Evolutionary conservation across 2,329 filamentous ascomycete species (phyloP), one percentile per base, ranked within the genome.

Genomic region (Diaporthe ampelina): DNA sequence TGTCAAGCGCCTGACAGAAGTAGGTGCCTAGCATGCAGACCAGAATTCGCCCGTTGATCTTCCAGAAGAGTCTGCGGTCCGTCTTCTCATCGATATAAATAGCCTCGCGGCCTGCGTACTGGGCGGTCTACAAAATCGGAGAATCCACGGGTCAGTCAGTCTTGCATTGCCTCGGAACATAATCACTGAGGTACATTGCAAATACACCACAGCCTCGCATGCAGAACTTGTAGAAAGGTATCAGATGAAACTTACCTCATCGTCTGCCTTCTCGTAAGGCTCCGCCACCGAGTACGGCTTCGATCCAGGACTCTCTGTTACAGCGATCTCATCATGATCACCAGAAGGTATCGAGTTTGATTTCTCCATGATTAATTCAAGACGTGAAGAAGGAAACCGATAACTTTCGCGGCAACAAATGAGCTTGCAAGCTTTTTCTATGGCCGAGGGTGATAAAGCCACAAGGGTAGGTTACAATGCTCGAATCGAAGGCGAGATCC

Each of bases 11-110:
- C 79, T 81, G 83, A 74, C 78, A 83, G 79, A 80, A 87, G 79
- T 88, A 90, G 50, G 85, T 87, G 72, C 85, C 86, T 59, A 87
- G 81, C 79, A 89, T 87, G 78, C 88, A 88, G 15, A 84, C 86
- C 72, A 90, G 79, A 63, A 87, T 84, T 45, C 84, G 82, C 70
- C 86, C 85, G 80, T 90, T 89, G 74, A 84, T 78, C 79, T 81
- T 78, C 87, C 88, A 78, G 84, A 88, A 76, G 81, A 89, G 77
- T 79, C 86, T 76, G 83, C 83, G 79, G 84, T 88, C 89, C 74
- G 88, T 84, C 73, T 86, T 82, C 40, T 87, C 83, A 57, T 88
- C 88, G 77, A 89, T 88, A 72, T 87, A 75, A n/a, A 81, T 73
- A 17, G 76, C 70, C 45, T 57, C 57, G 15, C 45, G 50, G 24